Evolutionary conservation across 768 basidiomycete species (phyloP).

Genomic region (Rhizopogon vinicolor): DNA sequence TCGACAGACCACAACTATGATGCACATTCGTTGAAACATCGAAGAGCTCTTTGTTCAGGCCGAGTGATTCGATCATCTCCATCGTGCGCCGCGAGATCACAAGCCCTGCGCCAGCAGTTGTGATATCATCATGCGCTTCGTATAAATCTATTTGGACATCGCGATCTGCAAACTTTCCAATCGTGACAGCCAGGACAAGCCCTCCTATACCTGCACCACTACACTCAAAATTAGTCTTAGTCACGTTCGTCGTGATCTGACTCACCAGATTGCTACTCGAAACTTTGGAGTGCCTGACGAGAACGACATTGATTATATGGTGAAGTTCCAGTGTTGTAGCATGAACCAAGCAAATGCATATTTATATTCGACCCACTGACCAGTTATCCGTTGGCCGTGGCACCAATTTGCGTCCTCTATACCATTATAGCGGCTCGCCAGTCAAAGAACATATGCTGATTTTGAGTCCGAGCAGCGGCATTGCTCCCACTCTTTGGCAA

Average conservation of each 20-base stretch:
- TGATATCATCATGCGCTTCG: slow-evolving; percentile 35
- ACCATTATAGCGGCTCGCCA: no score
- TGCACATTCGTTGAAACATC: slow-evolving; percentile 10
- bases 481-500: no score
- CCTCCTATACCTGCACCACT: slow-evolving; percentile 30
- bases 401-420: no score
- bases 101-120: slow-evolving; percentile 36
- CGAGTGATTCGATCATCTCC: slow-evolving; percentile 37
- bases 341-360: no score
- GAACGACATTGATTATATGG: slow-evolving; percentile 12
- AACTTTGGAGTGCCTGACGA: background rate
- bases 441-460: no score
- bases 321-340: slow-evolving; percentile 16
- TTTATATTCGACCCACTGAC: no score
- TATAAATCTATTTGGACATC: slow-evolving; percentile 35
- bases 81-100: slow-evolving; percentile 44
- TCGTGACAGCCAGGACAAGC: slow-evolving; percentile 31
- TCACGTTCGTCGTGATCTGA: background rate
- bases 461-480: no score
- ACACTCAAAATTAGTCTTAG: background rate
- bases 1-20: background rate
- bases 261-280: slow-evolving; percentile 5
- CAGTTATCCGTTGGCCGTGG: no score
- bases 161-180: slow-evolving; percentile 19
- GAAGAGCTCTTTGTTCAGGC: slow-evolving; percentile 22